Evolutionary conservation across 352 stramenopile genomes (phyloP), one percentile per base, ranked within the genome.

Genomic region (Phytophthora ohioensis): DNA sequence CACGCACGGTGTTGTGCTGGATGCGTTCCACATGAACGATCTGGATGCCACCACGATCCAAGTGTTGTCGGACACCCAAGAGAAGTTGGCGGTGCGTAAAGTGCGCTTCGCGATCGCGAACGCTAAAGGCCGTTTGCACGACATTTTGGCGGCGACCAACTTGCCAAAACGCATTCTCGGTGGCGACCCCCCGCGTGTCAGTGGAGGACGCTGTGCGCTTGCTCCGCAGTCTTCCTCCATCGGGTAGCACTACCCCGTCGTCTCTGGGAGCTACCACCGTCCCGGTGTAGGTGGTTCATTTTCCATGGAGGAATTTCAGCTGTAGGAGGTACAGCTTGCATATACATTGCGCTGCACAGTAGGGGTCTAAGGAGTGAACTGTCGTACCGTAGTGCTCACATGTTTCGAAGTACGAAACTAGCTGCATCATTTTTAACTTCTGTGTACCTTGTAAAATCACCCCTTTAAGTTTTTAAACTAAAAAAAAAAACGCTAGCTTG

Each of bases 1-100:
- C 21, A 64, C 66, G 7, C 68, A 63, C 3, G 76, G 76, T 7
- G 78, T 90, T 3, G 82, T 87, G n/a, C 48, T 90, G 0, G 82
- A 90, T 51, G 65, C 67, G 46, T 72, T 60, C n/a, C 63, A 75
- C 65, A 75, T 88, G 60, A 85, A 88, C 69, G 82, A 88, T 47
- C 71, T 90, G 48, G 80, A 90, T 60, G 82, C 82, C 27, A 90
- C 21, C 21, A 27, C 21, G 21, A 27, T 27, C 21, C 21, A 27
- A 27, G 21, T 2, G 21, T 27, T 27, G 17, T 84, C 79, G 30
- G 80, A 85, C 56, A 70, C 79, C 17, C 77, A 87, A 48, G 76
- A 84, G 47, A 87, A 87, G 57, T 59, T 90, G 5, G 76, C 66
- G 27, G 71, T 81, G 38, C 71, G 73, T 30, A 62, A 80, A 13